Conservation (phyloP, 2,329 filamentous ascomycete species). For the Nigrospora osmanthi region DNA sequence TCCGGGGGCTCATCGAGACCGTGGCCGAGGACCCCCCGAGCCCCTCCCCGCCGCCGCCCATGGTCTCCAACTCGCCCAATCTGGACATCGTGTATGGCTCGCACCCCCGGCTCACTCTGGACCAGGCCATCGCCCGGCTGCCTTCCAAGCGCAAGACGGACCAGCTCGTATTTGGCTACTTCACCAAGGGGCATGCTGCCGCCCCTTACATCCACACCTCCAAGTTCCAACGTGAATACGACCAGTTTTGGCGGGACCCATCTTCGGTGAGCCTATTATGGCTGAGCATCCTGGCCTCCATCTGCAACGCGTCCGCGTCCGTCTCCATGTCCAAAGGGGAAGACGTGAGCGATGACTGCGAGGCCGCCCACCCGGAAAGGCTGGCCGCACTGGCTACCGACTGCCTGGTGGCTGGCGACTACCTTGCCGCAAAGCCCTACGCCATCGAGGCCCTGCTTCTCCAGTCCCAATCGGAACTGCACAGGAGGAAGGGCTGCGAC, state of each 20-base stretch:
- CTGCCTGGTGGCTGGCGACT: slow-evolving; percentile 40
- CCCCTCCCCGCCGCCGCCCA: slow-evolving; percentile 17
- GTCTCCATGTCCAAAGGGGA: slow-evolving; percentile 23
- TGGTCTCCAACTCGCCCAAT: slow-evolving; percentile 10
- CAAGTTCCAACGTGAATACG: slow-evolving; percentile 40
- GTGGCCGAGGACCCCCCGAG: slow-evolving; percentile 14
- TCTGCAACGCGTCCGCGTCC: slow-evolving; percentile 31
- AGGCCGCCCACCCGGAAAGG: slow-evolving; percentile 17
- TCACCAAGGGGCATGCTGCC: slow-evolving; percentile 21
- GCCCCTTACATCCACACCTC: slow-evolving; percentile 25
- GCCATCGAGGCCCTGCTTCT: slow-evolving; percentile 42
- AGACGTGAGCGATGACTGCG: slow-evolving; percentile 11
- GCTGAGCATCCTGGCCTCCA: slow-evolving; percentile 42
- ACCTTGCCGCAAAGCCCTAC: slow-evolving; percentile 34
- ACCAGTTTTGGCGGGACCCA: slow-evolving; percentile 36
- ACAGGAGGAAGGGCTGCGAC: slow-evolving; percentile 32
- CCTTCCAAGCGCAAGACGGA: slow-evolving; percentile 21
- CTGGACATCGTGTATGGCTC: slow-evolving; percentile 20
- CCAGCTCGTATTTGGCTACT: slow-evolving; percentile 24
- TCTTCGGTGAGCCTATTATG: slow-evolving; percentile 33
- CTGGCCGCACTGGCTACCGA: slow-evolving; percentile 30
- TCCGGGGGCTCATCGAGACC: slow-evolving; percentile 21
- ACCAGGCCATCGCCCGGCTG: slow-evolving; percentile 22
- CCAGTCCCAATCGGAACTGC: slow-evolving; percentile 32
- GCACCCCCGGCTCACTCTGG: slow-evolving; percentile 17